Base-by-base conservation (phyloP, 306 rosid genomes). In the Cyclanthera cordifolia region DNA sequence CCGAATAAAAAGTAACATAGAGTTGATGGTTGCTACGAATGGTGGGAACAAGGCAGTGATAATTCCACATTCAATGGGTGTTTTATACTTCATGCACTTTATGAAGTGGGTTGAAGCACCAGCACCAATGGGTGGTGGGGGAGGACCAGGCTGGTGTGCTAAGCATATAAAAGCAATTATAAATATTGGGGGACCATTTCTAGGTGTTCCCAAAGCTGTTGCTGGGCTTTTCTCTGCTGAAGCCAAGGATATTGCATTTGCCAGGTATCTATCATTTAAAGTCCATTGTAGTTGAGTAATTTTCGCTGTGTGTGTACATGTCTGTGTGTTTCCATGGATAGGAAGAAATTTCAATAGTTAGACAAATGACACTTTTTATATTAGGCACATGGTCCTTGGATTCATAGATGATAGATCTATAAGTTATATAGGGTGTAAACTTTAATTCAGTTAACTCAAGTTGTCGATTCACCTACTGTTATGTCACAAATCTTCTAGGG, bases 51-150 rank as follows among this genome's bases (percentile, higher is more conserved):
- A 67, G 72, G 84, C 84, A n/a, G 79, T 81, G 58, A 77, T 81
- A 34, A 34, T 81, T 49, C 84, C 84, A 1, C 84, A 81, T 74
- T 81, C 84, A 7, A 81, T 81, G 84, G 84, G 84, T 37, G 84
- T 71, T 45, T 60, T 81, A 45, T 81, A 81, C 72, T 81, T 81
- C 69, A 60, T 81, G 59, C 84, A 81, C 72, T 90, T 90, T 55
- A 82, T 90, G 91, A 90, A 90, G 74, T 90, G 96, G 96, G 96
- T 87, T 71, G 95, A 90, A 76, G 89, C 89, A 73, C 96, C 96
- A 24, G 88, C 84, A 66, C 96, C 96, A 53, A 76, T 80, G 81
- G 84, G 84, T 48, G 84, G 84, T 19, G 84, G 84, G 48, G 84
- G 82, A 58, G 84, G 84, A 54, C 72, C 79, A 5, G 81, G 74